phyloP scores from a whole-genome alignment of 2,329 filamentous ascomycete genomes.

The Arachnomyces sp. region DNA sequence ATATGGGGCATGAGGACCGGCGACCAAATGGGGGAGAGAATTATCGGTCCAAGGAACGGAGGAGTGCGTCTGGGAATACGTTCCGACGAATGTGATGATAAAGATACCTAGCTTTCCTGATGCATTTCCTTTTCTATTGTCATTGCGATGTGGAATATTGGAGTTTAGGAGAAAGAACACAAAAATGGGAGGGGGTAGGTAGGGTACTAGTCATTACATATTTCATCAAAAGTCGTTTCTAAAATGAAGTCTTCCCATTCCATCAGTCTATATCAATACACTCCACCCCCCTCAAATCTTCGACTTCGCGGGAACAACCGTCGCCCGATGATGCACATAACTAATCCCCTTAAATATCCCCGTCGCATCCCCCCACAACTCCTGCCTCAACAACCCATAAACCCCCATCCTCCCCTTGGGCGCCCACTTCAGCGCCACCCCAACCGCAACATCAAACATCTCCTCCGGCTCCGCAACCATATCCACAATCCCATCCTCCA shows the following conservation, averaged over 20 bases:
- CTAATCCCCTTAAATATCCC: slow-evolving; percentile 6
- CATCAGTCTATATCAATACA: not conserved
- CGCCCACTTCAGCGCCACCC: slow-evolving; percentile 26
- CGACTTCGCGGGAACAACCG: slow-evolving; percentile 5
- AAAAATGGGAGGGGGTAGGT: too few species aligned
- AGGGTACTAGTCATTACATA: slow-evolving; percentile 1
- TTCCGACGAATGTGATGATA: slow-evolving; percentile 37
- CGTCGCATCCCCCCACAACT: slow-evolving; percentile 7
- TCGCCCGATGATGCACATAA: slow-evolving; percentile 6
- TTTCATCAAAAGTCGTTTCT: not conserved
- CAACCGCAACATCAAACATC: slow-evolving; percentile 34
- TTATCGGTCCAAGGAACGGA: slow-evolving; percentile 33
- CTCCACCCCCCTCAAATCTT: slow-evolving; percentile 4
- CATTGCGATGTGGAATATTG: too few species aligned
- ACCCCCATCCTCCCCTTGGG: slow-evolving; percentile 14
- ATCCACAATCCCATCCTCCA: slow-evolving; percentile 41
- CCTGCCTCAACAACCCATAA: slow-evolving; percentile 6
- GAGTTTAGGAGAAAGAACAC: too few species aligned
- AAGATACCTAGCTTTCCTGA: too few species aligned
- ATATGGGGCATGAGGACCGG: slow-evolving; percentile 12
- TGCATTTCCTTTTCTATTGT: not conserved
- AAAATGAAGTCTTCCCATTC: not conserved
- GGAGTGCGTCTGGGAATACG: slow-evolving; percentile 42
- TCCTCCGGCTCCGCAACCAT: slow-evolving; percentile 32
- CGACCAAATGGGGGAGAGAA: slow-evolving; percentile 15